Conservation (phyloP, 1,284 basidiomycete genomes). For the Waitea zeae region DNA sequence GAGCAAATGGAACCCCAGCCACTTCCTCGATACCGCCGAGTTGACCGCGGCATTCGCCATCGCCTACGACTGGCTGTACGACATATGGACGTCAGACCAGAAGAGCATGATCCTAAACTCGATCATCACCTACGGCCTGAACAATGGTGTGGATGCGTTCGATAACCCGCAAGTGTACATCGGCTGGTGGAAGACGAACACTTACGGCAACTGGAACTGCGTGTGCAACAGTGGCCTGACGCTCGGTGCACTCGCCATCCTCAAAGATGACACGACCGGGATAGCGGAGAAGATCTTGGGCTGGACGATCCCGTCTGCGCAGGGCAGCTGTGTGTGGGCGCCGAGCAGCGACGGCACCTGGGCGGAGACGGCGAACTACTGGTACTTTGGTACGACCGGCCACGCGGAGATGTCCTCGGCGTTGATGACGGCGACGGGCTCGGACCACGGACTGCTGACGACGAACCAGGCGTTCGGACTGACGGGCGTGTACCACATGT, state of each 20-base stretch:
- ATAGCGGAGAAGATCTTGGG: conserved; percentile 52
- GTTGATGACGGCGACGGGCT: conserved; percentile 76
- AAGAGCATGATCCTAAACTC: conserved; percentile 53
- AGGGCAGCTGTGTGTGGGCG: conserved; percentile 59
- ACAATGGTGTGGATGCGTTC: conserved; percentile 38
- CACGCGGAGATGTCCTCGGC: conserved; percentile 85
- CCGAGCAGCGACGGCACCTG: conserved; percentile 74
- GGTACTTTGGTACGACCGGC: conserved; percentile 90
- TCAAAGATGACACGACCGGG: conserved; percentile 70
- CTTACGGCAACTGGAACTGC: conserved; percentile 91
- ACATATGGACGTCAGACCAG: conserved; percentile 67
- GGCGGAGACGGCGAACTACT: conserved; percentile 92
- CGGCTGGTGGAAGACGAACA: conserved; percentile 45
- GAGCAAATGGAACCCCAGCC: conserved; percentile 65
- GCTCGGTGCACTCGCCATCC: conserved; percentile 79
- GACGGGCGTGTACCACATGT: conserved; percentile 87
- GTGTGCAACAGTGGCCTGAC: conserved; percentile 90
- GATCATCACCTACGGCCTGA: conserved; percentile 69
- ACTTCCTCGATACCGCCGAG: conserved; percentile 94
- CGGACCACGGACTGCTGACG: conserved; percentile 57
- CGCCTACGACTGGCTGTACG: conserved; percentile 93
- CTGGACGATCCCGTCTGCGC: conserved; percentile 59
- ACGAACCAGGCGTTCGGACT: conserved; percentile 54
- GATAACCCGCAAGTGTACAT: conserved; percentile 20
- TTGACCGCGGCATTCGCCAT: conserved; percentile 77